Base-by-base conservation (phyloP, 164 flowering plant genomes). In the Tetrastigma voinierianum region DNA sequence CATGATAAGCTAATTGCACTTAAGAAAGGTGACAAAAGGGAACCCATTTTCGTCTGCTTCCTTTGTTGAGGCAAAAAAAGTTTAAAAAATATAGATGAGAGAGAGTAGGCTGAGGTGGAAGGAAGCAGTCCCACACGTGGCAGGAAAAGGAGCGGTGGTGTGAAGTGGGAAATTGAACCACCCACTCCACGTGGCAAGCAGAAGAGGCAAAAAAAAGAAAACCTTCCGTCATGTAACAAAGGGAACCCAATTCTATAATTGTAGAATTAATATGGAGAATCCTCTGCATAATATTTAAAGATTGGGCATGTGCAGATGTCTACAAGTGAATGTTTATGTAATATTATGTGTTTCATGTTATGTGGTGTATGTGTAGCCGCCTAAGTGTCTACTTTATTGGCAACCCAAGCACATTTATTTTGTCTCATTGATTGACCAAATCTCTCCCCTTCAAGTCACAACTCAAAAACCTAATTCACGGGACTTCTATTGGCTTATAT, bases 341-440 rank as follows among this genome's bases (percentile, higher is more conserved):
- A n/a, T n/a, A n/a, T n/a, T n/a, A n/a, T 71, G 56, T 57, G 66
- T 75, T 65, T 56, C 66, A 81, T 73, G 70, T 74, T 69, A 74
- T 72, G 64, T 69, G 72, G 70, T 69, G 75, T 74, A 61, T 74
- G 45, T 64, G 51, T 70, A 70, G 81, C 80, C 84, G 73, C 59
- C 78, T 67, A 52, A 46, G 80, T 72, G 78, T 83, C 71, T 76
- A 47, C 79, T 77, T 74, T 66, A 60, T 63, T 43, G 62, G 69
- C 66, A 72, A 71, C 67, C 72, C 70, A 65, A 64, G 61, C 74
- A 74, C 72, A 74, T 78, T 61, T 61, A 13, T 46, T 75, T 67
- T 82, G 83, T 77, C 81, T 75, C 72, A 78, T 77, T 78, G 65
- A 67, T 76, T 77, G 87, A 81, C 83, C 66, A 64, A 64, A 70